A percentile compares a stretch with the other conserved stretches of the same genome.
These are phyloP conservation scores for Tolypocladium album DNA, from an alignment of 2,329 filamentous ascomycete genomes.

Conservation along the genomic window DNA sequence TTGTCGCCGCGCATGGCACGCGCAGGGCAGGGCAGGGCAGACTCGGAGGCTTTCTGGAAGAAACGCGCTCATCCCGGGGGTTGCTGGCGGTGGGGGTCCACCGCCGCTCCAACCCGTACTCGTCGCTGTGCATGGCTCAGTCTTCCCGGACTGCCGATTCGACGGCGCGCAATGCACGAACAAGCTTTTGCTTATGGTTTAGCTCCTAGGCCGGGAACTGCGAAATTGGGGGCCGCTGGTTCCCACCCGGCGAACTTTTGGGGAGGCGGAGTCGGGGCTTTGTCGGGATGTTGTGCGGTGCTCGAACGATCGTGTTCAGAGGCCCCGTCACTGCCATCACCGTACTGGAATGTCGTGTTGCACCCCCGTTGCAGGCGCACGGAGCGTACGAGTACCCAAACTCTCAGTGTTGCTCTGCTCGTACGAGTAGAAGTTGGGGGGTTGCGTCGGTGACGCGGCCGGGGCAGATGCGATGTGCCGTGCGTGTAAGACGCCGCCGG, in stretches of 20 bases:
- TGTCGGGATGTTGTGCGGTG: background rate
- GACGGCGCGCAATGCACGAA: background rate
- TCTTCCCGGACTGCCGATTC: too few relatives aligned
- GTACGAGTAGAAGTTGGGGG: background rate
- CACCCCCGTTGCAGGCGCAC: background rate
- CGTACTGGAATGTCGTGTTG: background rate
- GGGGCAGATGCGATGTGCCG: background rate
- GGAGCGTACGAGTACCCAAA: background rate
- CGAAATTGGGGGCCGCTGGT: background rate
- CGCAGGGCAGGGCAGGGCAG: background rate
- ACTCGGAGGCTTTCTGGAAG: background rate
- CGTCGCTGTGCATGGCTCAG: too few relatives aligned
- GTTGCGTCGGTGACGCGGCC: background rate
- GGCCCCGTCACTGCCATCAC: background rate
- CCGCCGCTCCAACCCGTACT: too few relatives aligned
- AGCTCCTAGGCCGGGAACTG: background rate
- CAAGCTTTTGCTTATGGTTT: background rate
- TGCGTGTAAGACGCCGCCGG: background rate
- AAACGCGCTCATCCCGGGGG: background rate
- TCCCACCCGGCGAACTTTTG: background rate
- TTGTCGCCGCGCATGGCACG: too few relatives aligned
- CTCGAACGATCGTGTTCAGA: background rate
- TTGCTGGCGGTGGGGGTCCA: too few relatives aligned
- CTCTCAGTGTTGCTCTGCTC: background rate
- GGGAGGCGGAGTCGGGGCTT: background rate